Conservation (phyloP, 805 yeast genomes). For the Debaryomyces tyrocola region DNA sequence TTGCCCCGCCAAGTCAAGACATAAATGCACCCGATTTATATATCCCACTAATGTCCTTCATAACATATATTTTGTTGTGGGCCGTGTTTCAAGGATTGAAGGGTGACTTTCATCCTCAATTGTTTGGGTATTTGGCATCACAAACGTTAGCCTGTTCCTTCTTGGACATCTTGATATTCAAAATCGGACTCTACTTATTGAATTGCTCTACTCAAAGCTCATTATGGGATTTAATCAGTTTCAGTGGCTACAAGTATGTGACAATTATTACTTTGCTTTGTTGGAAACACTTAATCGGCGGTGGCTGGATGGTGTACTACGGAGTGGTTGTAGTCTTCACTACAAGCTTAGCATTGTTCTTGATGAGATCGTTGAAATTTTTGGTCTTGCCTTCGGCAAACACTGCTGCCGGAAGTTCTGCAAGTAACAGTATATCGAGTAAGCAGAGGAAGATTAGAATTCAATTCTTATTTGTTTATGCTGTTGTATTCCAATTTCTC, state of each 20-base stretch:
- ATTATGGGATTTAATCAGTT: constrained; percentile 81
- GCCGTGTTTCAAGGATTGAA: constrained; percentile 82
- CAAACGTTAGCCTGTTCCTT: constrained; percentile 81
- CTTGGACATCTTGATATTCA: constrained; percentile 72
- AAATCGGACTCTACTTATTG: constrained; percentile 79
- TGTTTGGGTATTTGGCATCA: constrained; percentile 83
- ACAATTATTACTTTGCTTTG: constrained; percentile 63
- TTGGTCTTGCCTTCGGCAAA: constrained; percentile 62
- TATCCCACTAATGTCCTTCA: constrained; percentile 90
- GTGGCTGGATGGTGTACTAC: constrained; percentile 36
- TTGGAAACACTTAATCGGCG: constrained; percentile 46
- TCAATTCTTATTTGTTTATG: constrained; percentile 82
- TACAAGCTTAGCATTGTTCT: constrained; percentile 53
- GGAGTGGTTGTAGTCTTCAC: constrained; percentile 33
- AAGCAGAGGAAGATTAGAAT: constrained; percentile 77
- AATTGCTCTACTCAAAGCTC: constrained; percentile 60
- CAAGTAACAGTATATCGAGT: constrained; percentile 59
- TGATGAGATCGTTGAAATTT: constrained; percentile 68
- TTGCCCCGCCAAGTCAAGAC: constrained; percentile 80
- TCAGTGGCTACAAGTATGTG: constrained; percentile 92
- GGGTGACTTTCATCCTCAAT: constrained; percentile 90
- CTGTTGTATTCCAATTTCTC: constrained; percentile 75
- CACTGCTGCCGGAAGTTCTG: constrained; percentile 32
- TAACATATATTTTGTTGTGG: constrained; percentile 82
- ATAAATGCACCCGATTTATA: constrained; percentile 95